Conservation (phyloP, 345 rosid genomes). For the Ailanthus altissimus region DNA sequence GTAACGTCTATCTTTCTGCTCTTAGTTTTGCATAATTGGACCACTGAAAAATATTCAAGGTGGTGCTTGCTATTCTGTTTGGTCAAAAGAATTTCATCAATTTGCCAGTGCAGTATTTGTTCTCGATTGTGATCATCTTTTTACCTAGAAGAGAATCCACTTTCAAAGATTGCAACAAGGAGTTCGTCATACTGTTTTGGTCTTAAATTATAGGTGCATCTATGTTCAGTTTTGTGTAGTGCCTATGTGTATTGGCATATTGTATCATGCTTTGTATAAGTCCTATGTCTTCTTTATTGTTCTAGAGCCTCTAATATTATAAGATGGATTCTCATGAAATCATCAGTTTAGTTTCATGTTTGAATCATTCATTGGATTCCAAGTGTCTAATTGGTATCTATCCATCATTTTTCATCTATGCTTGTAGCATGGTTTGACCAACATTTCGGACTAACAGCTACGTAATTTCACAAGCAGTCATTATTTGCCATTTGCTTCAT, state of each 20-base stretch:
- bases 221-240: not conserved
- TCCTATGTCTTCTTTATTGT: not conserved
- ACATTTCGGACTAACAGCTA: not conserved
- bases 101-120: not conserved
- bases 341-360: not conserved
- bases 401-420: not conserved
- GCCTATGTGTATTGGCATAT: not conserved
- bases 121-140: not conserved
- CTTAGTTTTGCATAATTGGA: not conserved
- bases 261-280: not conserved
- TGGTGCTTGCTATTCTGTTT: not conserved
- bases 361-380: constrained; percentile 1
- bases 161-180: not conserved
- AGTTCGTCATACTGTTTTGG: not conserved
- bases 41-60: not conserved
- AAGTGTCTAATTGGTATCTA: not conserved
- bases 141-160: not conserved
- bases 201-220: not conserved
- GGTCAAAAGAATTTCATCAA: not conserved
- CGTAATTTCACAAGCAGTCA: not conserved
- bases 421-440: not conserved
- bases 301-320: not conserved
- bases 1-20: not conserved
- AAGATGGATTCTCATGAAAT: not conserved
- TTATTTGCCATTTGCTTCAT: not conserved